Evolutionary conservation across 768 basidiomycete genomes (phyloP), one percentile per base, ranked within the genome.

Genomic region (Phylloporus arenicola): DNA sequence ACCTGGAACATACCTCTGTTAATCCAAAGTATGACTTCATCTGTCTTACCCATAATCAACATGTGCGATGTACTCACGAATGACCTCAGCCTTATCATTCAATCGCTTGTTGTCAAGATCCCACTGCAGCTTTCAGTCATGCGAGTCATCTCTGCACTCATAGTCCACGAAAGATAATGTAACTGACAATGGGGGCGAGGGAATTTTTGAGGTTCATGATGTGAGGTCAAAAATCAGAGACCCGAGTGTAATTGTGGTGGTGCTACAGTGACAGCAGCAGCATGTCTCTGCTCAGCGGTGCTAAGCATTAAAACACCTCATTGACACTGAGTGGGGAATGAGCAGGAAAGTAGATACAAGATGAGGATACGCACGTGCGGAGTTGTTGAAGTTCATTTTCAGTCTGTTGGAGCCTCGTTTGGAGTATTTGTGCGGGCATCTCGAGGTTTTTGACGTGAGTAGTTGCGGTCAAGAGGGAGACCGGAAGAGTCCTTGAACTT

Each of bases 401-500:
- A 54, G 86, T 84, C 66, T 80, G 76, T 69, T 87, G 82, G 57
- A 91, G 77, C 65, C 85, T 76, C 64, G 78, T 79, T 76, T 88
- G 86, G 57, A 87, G 74, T 61, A 86, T 82, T 51, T 77, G 78
- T 57, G 83, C 84, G 59, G 84, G 82, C 67, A 84, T 80, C 74
- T 92, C 88, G 61, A 93, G 84, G 59, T 88, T 84, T 71, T 83
- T 81, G 75, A 93, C 86, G 71, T 93, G 89, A 47, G 81, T 83
- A 56, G 88, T 88, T 87, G 63, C 92, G 83, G 63, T 94, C 92
- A 59, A 95, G 79, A 50, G 94, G 75, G 55, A 88, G 52, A 84
- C 77, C 24, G 92, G 92, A 59, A 95, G 83, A 50, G 84, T 91
- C 87, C 80, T 90, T 92, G 73, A 95, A 83, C 51, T 86, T 81